Evolutionary conservation across 2,329 filamentous ascomycete species (phyloP).

Genomic region (Aspergillus versicolor): DNA sequence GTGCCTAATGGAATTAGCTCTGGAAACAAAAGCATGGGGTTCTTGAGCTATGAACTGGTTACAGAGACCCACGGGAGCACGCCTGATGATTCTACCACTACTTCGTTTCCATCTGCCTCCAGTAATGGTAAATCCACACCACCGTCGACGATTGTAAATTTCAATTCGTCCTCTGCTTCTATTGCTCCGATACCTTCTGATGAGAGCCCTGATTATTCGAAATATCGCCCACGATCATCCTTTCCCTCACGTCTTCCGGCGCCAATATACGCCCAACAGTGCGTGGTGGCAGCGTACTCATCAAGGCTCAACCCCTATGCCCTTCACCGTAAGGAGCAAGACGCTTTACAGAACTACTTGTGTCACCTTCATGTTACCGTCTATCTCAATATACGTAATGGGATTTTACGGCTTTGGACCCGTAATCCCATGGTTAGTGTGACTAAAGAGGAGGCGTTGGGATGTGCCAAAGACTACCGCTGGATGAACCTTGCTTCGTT

Average conservation of each 20-base stretch:
- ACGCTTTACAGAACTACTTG: slow-evolving; percentile 74
- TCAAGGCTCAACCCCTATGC: slow-evolving; percentile 88
- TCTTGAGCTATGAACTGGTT: slow-evolving; percentile 17
- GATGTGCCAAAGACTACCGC: slow-evolving; percentile 80
- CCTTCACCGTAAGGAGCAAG: slow-evolving; percentile 80
- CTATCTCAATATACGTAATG: slow-evolving; percentile 94
- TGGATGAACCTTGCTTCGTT: slow-evolving; percentile 89
- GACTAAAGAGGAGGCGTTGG: slow-evolving; percentile 79
- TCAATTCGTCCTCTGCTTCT: slow-evolving; percentile 14
- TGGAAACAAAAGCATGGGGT: slow-evolving; percentile 18
- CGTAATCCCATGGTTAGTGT: slow-evolving; percentile 81
- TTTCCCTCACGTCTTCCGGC: slow-evolving; percentile 74
- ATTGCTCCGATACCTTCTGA: slow-evolving; percentile 23
- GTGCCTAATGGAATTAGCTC: slow-evolving; percentile 9
- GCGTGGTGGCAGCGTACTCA: slow-evolving; percentile 82
- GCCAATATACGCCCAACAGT: slow-evolving; percentile 84
- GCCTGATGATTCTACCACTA: slow-evolving; percentile 27
- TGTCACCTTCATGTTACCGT: slow-evolving; percentile 88
- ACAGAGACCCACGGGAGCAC: slow-evolving; percentile 22
- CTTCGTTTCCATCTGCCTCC: slow-evolving; percentile 24
- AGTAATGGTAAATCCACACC: slow-evolving; percentile 27
- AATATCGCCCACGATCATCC: slow-evolving; percentile 73
- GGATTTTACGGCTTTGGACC: slow-evolving; percentile 86
- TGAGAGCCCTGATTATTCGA: slow-evolving; percentile 35
- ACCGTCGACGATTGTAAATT: slow-evolving; percentile 23